Base-by-base conservation (phyloP, 768 basidiomycete species). In the Termitomyces sp. region DNA sequence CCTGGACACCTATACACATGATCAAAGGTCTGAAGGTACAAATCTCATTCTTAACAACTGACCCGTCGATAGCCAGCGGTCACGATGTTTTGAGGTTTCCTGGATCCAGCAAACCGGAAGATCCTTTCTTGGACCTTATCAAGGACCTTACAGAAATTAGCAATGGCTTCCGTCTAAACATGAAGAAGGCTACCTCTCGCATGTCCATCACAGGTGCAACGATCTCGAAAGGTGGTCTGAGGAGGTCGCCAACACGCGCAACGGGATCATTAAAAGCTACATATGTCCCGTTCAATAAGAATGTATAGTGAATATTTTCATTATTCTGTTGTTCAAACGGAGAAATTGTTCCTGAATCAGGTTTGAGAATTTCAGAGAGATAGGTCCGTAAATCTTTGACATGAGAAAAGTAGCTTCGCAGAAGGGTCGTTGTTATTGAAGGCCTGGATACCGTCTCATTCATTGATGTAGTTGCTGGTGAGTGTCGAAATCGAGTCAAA, bases 1-100 rank as follows among this genome's bases (percentile, higher is more conserved):
- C 36, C 65, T 70, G 18, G 65, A 71, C 32, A 69, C 66, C 73
- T 75, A 53, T 60, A 69, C 60, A 18, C 36, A 18, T 24, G 34
- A 12, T 48, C 10, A 34, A 26, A 43, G 18, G 24, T 33, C 55
- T 12, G 39, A 53, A 46, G 3, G 40, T 24, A 14, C 18, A 36
- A 16, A 2, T 8, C 34, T 12, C 24, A n/a, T 36, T 5, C 16
- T 47, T 26, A n/a, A 13, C n/a, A 2, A 67, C 80, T 58, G 64
- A 86, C 88, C 53, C 80, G 70, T 32, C 81, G 75, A 68, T 90
- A 92, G 2, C 91, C 91, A 13, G 76, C 62, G 0, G 86, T 86
- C 32, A 93, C 79, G 1, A 91, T 75, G 64, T 91, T 88, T 1
- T 75, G 72, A 16, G 77, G 69, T 33, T 73, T 73, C 37, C 69